Base-by-base conservation (phyloP, 345 rosid genomes). In the Linum lewisii region DNA sequence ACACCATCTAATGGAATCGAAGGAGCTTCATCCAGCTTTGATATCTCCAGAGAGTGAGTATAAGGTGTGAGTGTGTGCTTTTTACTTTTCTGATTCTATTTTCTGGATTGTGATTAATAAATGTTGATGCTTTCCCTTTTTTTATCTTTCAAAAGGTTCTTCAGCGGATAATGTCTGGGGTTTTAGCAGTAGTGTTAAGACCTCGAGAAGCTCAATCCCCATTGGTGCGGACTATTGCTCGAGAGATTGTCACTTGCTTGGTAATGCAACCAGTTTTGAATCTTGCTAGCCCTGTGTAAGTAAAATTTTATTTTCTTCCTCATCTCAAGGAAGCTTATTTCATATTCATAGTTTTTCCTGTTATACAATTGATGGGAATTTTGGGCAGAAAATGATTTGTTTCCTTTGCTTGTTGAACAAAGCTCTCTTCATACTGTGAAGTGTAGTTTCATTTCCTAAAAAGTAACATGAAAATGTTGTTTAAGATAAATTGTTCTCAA, bases 171-270 rank as follows among this genome's bases (percentile, higher is more conserved):
- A 64, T 94, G n/a, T 81, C 85, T 73, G 99, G 96, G 67, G 73
- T 90, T 73, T 73, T 90, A 75, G 83, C 97, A 57, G 73, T 80
- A 59, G 87, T 90, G 21, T 82, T 94, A 42, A 78, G 87, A 79
- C 89, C 87, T 18, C 86, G 86, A 65, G 99, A 94, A 84, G 90
- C 90, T 78, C 93, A 94, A 63, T 82, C 83, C 66, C 96, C 95
- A 66, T 73, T 94, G 53, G 95, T 94, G 74, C 83, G 88, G 62
- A 76, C 95, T 20, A 82, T 94, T 63, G 92, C 99, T 72, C 77
- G 96, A 71, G 99, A 94, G 78, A 79, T 94, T 24, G 84, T 94
- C 50, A 90, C 99, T 74, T 90, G 97, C 83, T 76, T 90, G 80
- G 90, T 94, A 60, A 22, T 90, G 76, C 96, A 85, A 77, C 99